Evolutionary conservation across 2,329 filamentous ascomycete genomes (phyloP).

Genomic region (Chrysoporthe cubensis): DNA sequence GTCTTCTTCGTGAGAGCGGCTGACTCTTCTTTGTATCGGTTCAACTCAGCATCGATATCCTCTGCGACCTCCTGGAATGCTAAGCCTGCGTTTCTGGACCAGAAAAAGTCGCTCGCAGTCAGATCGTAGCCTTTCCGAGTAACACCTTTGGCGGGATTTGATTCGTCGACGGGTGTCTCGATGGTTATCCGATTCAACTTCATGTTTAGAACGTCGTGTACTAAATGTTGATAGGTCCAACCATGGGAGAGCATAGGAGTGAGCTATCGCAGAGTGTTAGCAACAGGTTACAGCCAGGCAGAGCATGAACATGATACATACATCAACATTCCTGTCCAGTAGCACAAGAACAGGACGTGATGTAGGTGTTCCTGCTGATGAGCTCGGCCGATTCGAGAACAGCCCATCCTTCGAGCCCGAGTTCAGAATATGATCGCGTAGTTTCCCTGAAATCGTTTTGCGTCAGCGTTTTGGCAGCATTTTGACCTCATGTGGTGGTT

Average conservation of each 20-base stretch:
- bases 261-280: conserved; percentile 44
- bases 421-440: conserved; percentile 94
- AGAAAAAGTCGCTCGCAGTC: conserved; percentile 91
- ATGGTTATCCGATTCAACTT: conserved; percentile 92
- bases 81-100: conserved; percentile 86
- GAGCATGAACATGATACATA: not conserved
- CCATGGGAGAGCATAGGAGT: conserved; percentile 99
- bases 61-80: conserved; percentile 66
- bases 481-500: not conserved
- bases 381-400: conserved; percentile 73
- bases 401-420: conserved; percentile 84
- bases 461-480: not conserved
- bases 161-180: conserved; percentile 79
- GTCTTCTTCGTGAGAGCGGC: conserved; percentile 95
- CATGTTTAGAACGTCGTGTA: conserved; percentile 66
- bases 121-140: conserved; percentile 91
- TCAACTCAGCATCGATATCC: conserved; percentile 79
- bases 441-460: conserved; percentile 54
- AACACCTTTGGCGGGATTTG: conserved; percentile 72
- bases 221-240: conserved; percentile 78
- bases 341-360: conserved; percentile 89
- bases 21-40: conserved; percentile 93
- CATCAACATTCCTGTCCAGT: conserved; percentile 90
- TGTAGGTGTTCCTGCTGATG: conserved; percentile 64
- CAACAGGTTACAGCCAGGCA: not conserved